These are phyloP conservation scores for Periconia sp. DNA, from an alignment of 2,329 filamentous ascomycete genomes.

Conservation along the genomic window DNA sequence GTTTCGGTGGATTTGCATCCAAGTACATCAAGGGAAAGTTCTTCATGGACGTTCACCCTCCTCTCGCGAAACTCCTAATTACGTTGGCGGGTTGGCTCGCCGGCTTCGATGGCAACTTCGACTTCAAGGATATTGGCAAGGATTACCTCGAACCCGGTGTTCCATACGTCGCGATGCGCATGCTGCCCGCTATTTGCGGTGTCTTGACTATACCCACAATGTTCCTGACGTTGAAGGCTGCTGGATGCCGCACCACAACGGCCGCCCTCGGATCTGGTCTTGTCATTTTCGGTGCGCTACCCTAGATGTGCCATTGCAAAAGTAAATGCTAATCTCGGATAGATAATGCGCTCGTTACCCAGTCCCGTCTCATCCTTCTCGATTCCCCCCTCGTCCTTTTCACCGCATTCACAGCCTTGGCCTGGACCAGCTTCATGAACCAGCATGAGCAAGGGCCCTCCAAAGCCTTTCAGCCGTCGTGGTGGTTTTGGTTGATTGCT, in stretches of 20 bases:
- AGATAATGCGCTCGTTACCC: conserved; percentile 96
- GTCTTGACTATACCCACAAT: conserved; percentile 87
- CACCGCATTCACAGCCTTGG: conserved; percentile 85
- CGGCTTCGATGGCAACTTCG: conserved; percentile 92
- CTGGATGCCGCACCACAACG: conserved; percentile 84
- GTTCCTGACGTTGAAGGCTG: conserved; percentile 90
- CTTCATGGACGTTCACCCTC: conserved; percentile 99
- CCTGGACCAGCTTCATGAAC: conserved; percentile 92
- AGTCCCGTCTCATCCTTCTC: conserved; percentile 92
- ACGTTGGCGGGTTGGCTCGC: conserved; percentile 93
- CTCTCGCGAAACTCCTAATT: conserved; percentile 93
- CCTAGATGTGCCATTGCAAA: background rate
- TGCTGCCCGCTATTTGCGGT: conserved; percentile 88
- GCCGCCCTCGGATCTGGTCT: conserved; percentile 80
- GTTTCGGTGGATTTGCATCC: conserved; percentile 95
- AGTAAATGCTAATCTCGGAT: conserved; percentile 18
- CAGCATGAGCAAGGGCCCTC: conserved; percentile 91
- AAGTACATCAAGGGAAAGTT: conserved; percentile 99
- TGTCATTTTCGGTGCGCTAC: conserved; percentile 78
- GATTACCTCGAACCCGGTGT: conserved; percentile 94
- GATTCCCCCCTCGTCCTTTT: conserved; percentile 93
- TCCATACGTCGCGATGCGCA: conserved; percentile 95
- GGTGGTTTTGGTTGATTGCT: conserved; percentile 97
- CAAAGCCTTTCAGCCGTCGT: conserved; percentile 83
- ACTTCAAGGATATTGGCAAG: conserved; percentile 99